These are phyloP conservation scores for Penicillium vulpinum DNA, from an alignment of 2,329 filamentous ascomycete species.

Conservation along the genomic window DNA sequence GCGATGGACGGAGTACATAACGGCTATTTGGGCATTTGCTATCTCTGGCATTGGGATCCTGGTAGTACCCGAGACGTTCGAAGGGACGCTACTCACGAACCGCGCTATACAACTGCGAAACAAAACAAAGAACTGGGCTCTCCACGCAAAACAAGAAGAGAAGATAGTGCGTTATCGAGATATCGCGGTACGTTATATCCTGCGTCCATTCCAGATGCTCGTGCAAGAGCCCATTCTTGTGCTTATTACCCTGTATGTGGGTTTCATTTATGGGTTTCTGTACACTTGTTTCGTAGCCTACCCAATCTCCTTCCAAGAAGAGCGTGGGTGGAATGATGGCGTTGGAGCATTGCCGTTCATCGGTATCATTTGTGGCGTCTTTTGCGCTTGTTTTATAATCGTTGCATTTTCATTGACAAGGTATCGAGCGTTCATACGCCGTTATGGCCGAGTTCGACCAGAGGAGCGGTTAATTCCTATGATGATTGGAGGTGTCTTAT, in stretches of 20 bases:
- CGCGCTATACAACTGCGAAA: constrained; percentile 48
- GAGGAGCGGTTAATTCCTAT: constrained; percentile 48
- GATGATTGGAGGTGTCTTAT: constrained; percentile 43
- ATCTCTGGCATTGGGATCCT: constrained; percentile 48
- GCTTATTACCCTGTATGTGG: constrained; percentile 45
- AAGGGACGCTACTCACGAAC: constrained; percentile 42
- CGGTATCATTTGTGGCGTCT: constrained; percentile 48
- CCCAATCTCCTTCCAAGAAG: constrained; percentile 40
- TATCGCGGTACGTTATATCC: constrained; percentile 13
- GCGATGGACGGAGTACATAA: constrained; percentile 60
- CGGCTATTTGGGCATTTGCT: constrained; percentile 49
- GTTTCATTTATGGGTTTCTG: constrained; percentile 36
- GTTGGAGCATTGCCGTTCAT: constrained; percentile 50
- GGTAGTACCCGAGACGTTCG: constrained; percentile 54
- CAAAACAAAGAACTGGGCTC: constrained; percentile 48
- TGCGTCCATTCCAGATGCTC: constrained; percentile 25
- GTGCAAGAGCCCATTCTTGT: constrained; percentile 47
- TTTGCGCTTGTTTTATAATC: constrained; percentile 32
- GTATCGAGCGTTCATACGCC: constrained; percentile 25
- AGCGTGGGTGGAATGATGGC: constrained; percentile 46
- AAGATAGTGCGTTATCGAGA: constrained; percentile 7
- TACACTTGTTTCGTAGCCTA: constrained; percentile 38
- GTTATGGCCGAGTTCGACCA: constrained; percentile 30
- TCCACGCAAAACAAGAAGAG: constrained; percentile 38
- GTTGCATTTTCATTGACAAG: constrained; percentile 34